Percentiles rank a stretch among this genome's conserved stretches.
phyloP scores from a whole-genome alignment of 2,329 filamentous ascomycete genomes.

The Anthostomella pinea region DNA sequence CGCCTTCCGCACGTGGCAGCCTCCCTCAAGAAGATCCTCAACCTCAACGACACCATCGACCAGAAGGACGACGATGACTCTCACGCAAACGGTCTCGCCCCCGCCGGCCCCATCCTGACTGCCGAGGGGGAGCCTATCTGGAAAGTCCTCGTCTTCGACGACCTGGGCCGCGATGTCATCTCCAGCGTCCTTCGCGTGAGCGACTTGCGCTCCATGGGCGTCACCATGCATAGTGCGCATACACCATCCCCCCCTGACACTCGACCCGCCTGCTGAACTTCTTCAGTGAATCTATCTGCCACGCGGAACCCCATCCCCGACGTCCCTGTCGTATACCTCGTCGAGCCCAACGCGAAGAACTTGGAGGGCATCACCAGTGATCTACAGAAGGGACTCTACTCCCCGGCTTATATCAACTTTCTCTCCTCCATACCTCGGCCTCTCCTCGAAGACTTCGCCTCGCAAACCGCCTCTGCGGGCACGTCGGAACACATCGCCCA shows the following conservation, averaged over 20 bases:
- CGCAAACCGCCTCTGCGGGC: constrained; percentile 77
- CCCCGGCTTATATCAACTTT: constrained; percentile 95
- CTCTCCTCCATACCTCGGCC: constrained; percentile 88
- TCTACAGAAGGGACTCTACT: constrained; percentile 82
- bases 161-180: constrained; percentile 87
- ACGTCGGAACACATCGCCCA: constrained; percentile 89
- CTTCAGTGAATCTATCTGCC: constrained; percentile 43
- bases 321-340: constrained; percentile 92
- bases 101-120: constrained; percentile 77
- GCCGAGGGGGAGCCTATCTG: constrained; percentile 90
- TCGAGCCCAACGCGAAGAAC: constrained; percentile 83
- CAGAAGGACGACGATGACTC: constrained; percentile 61
- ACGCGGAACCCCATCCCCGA: constrained; percentile 89
- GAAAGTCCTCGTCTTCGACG: constrained; percentile 97
- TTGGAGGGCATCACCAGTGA: constrained; percentile 81
- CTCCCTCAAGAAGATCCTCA: constrained; percentile 92
- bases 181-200: constrained; percentile 94
- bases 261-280: neutral
- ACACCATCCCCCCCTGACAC: constrained; percentile 15
- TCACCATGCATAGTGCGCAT: constrained; percentile 94
- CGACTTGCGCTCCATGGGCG: constrained; percentile 88
- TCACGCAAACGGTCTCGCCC: constrained; percentile 61
- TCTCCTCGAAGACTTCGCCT: constrained; percentile 90
- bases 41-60: constrained; percentile 75
- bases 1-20: constrained; percentile 43